These are phyloP conservation scores for Penicillium canescens DNA, from an alignment of 495 filamentous ascomycete species.

Conservation along the genomic window DNA sequence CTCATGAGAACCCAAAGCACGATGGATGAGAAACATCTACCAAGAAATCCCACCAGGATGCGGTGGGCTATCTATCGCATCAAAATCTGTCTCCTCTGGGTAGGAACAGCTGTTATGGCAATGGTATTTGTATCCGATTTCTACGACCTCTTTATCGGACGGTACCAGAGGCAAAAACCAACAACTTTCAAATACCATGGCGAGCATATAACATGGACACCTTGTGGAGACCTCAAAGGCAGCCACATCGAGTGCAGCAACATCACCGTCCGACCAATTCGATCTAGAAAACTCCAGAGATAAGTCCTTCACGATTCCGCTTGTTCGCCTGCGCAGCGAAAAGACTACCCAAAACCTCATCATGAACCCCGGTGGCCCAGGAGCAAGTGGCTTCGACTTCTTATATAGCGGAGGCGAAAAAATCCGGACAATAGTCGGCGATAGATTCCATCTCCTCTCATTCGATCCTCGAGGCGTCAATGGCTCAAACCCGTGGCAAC, in stretches of 20 bases:
- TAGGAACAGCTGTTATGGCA: too few relatives aligned
- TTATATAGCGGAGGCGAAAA: conserved; percentile 31
- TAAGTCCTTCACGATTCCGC: conserved; percentile 42
- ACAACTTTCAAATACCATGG: conserved; percentile 23
- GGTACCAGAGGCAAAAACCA: not conserved
- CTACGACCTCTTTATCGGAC: not conserved
- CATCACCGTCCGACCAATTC: conserved; percentile 45
- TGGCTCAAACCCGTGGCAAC: conserved; percentile 33
- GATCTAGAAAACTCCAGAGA: conserved; percentile 20
- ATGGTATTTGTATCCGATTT: not conserved
- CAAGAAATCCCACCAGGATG: not conserved
- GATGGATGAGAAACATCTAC: conserved; percentile 3
- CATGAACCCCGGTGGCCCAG: conserved; percentile 48
- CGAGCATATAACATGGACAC: conserved; percentile 36
- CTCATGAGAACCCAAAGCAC: too few relatives aligned
- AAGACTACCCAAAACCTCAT: conserved; percentile 43
- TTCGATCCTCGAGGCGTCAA: conserved; percentile 50
- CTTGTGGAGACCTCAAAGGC: conserved; percentile 33
- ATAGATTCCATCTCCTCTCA: conserved; percentile 42
- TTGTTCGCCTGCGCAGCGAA: conserved; percentile 38
- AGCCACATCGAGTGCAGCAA: conserved; percentile 27
- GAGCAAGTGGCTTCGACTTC: conserved; percentile 37
- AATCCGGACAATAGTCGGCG: conserved; percentile 38
- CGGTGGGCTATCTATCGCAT: not conserved
- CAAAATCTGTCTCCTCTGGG: not conserved